Base-by-base conservation (phyloP, 495 filamentous ascomycete genomes). In the Podospora sp. region DNA sequence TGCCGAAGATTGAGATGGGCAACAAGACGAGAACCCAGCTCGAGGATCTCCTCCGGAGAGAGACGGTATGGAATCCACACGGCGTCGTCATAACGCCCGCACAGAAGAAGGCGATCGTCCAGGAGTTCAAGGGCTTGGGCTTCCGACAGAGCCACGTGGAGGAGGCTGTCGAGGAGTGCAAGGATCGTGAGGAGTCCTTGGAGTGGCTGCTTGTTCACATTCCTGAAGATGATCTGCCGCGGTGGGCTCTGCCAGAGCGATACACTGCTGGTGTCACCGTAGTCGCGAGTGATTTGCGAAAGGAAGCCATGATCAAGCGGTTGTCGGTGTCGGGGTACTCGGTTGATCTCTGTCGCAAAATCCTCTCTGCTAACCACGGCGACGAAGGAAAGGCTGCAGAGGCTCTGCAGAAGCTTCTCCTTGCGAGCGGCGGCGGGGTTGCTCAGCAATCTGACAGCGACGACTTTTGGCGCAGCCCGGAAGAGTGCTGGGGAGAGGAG, bases 131-230 rank as follows among this genome's bases (percentile, higher is more conserved):
- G 8, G 81, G 78, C 3, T 79, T 96, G 24, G 93, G 93, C 0
- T 99, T 99, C 73, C 87, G 95, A 18, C 84, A 86, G 71, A 93
- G 89, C 67, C 95, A 99, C 76, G 85, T 92, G 49, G 90, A 96
- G 73, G 95, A 99, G 78, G 96, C 95, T 9, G 86, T 90, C 0
- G 86, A 85, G 27, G 88, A 92, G 70, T 97, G 92, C 77, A 96
- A 92, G 79, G 92, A 97, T 75, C 84, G 88, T n/a, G 94, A 98
- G 75, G 96, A 98, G 76, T 87, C 92, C 14, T 81, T 99, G 8
- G 86, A 88, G 71, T 99, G 95, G 95, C 86, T 99, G 21, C 83
- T 99, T 22, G 91, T 98, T 33, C 94, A 99, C 77, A 91, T 99
- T 21, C 96, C 95, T 2, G 95, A 99, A 76, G 96, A 98, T 75